Base-by-base conservation (phyloP, 441 rosid genomes). In the Adansonia madagascariensis region DNA sequence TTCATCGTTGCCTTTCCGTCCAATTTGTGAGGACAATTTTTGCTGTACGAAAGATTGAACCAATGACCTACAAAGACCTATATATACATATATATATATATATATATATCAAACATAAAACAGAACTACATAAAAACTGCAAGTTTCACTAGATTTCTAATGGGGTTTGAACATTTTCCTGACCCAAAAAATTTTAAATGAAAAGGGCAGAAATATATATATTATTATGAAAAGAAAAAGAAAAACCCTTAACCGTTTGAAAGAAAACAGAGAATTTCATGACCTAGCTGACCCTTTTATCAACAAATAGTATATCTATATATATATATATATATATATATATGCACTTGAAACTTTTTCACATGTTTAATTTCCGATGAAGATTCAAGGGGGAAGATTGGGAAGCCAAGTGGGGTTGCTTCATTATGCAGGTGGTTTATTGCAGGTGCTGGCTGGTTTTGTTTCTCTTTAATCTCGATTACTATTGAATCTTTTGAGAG, bases 1-100 rank as follows among this genome's bases (percentile, higher is more conserved):
- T 39, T 20, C 20, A 53, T 55, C 59, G 55, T 56, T 55, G n/a
- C 49, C 64, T 72, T 72, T 72, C 64, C 75, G 75, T 72, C 75
- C 75, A 47, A 9, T 53, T 55, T n/a, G 47, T 9, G 9, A 31
- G 17, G 11, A n/a, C 2, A 67, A 67, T 8, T 64, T 39, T 64
- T 8, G 69, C 11, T 63, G 68, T 61, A 61, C 43, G 12, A n/a
- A 66, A 66, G 24, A 8, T 66, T 66, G 27, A 67, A 67, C 72
- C 49, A 64, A 44, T 67, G 55, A 67, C 72, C 72, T 67, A 67
- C 55, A 39, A 43, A 43, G 72, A 67, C 69, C 69, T 27, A 2
- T 27, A 27, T 27, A 27, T 27, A 27, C 2, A 27, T 27, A 27
- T 2, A 27, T 27, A 27, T 27, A 27, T 1, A 27, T 1, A 27